Evolutionary conservation across 306 rosid genomes (phyloP).

Genomic region (Fagus sylvatica): DNA sequence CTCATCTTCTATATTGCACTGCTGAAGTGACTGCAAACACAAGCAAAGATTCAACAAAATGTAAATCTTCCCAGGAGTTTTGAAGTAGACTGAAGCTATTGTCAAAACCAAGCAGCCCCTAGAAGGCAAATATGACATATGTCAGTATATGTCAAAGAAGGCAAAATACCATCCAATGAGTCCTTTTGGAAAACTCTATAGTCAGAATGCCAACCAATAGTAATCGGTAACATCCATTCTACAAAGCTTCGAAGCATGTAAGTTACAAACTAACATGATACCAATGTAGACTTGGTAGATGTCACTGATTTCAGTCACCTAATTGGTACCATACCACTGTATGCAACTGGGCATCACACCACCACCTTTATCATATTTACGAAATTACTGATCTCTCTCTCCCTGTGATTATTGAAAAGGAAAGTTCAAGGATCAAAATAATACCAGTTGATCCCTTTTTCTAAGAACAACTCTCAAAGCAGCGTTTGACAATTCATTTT

Average conservation of each 20-base stretch:
- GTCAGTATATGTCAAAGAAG: not conserved
- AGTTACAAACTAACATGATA: not conserved
- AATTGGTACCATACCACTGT: not conserved
- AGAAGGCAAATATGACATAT: conserved; percentile 5
- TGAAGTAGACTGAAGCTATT: not conserved
- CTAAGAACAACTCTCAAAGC: conserved; percentile 52
- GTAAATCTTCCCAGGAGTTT: not conserved
- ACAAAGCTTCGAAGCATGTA: not conserved
- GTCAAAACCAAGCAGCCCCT: not conserved
- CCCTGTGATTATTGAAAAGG: not conserved
- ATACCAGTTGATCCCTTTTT: conserved; percentile 70
- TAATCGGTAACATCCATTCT: not conserved
- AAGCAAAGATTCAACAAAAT: conserved; percentile 15
- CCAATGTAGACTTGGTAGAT: not conserved
- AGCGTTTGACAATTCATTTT: conserved; percentile 45
- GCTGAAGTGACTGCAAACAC: conserved; percentile 62
- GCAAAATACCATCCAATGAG: not conserved
- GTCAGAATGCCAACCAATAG: not conserved
- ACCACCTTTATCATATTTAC: not conserved
- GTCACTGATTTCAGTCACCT: not conserved
- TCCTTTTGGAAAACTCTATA: not conserved
- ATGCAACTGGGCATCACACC: not conserved
- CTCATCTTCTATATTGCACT: conserved; percentile 60
- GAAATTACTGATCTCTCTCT: not conserved
- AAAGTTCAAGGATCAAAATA: conserved; percentile 2